phyloP scores from a whole-genome alignment of 805 yeast genomes.

The Lachancea meyersii region DNA sequence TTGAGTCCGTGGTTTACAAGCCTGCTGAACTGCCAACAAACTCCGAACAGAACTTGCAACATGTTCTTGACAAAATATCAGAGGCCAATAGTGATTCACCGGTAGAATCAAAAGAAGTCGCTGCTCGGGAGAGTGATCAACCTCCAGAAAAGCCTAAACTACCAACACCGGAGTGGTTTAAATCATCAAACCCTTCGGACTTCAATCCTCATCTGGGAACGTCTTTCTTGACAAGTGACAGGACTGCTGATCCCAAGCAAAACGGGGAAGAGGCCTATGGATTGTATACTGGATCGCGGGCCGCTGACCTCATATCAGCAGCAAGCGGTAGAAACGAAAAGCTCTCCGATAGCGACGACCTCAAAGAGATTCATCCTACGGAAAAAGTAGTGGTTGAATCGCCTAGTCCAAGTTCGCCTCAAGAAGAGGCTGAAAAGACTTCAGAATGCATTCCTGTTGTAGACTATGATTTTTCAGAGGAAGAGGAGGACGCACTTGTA shows the following conservation, averaged over 20 bases:
- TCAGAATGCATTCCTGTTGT: conserved; percentile 18
- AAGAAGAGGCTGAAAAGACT: background rate
- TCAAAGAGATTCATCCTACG: conserved; percentile 19
- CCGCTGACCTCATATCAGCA: conserved; percentile 11
- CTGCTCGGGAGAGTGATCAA: background rate
- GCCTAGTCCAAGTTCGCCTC: background rate
- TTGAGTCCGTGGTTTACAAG: background rate
- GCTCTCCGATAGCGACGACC: conserved; percentile 16
- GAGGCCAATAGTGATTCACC: background rate
- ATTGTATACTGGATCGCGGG: conserved; percentile 19
- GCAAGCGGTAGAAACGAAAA: conserved; percentile 5
- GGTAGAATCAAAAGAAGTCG: background rate
- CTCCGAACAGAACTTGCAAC: conserved; percentile 22
- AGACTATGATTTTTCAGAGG: conserved; percentile 67
- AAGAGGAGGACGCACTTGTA: conserved; percentile 65
- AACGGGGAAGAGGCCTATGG: conserved; percentile 18
- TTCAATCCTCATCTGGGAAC: conserved; percentile 18
- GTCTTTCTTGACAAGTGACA: conserved; percentile 15
- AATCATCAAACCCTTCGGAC: conserved; percentile 3
- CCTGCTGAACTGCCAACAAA: conserved; percentile 6
- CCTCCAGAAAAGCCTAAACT: background rate
- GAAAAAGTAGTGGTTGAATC: background rate
- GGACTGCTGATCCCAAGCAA: conserved; percentile 17
- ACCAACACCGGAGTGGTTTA: conserved; percentile 33
- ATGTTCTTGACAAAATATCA: conserved; percentile 20